These are phyloP conservation scores for Fusarium aywerte DNA, from an alignment of 2,329 filamentous ascomycete species.

Conservation along the genomic window DNA sequence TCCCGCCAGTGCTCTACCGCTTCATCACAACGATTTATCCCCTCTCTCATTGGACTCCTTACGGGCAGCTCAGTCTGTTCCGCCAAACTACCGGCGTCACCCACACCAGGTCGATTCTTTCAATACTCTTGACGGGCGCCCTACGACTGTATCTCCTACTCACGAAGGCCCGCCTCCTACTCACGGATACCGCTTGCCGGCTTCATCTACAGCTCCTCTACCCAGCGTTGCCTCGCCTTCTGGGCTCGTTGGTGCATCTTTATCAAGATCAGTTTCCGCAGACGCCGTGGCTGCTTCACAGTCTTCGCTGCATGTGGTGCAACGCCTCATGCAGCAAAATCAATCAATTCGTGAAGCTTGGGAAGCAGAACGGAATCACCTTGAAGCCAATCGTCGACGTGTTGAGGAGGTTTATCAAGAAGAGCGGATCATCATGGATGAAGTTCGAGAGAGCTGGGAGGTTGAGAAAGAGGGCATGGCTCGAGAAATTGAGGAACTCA, in stretches of 20 bases:
- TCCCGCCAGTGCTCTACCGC: constrained; percentile 41
- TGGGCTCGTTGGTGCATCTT: constrained; percentile 39
- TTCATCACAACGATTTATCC: constrained; percentile 25
- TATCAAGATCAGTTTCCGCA: constrained; percentile 47
- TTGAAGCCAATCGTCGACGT: constrained; percentile 64
- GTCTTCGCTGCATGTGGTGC: constrained; percentile 52
- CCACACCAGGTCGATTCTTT: constrained; percentile 36
- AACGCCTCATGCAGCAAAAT: constrained; percentile 57
- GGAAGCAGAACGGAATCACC: constrained; percentile 64
- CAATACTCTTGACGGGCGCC: constrained; percentile 17
- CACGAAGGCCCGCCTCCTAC: constrained; percentile 28
- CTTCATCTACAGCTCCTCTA: constrained; percentile 39
- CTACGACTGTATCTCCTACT: constrained; percentile 35
- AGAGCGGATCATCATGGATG: constrained; percentile 64
- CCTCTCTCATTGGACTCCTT: constrained; percentile 44
- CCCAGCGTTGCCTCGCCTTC: constrained; percentile 35
- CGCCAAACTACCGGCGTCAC: constrained; percentile 20
- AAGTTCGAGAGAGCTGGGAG: constrained; percentile 60
- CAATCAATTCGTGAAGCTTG: constrained; percentile 59
- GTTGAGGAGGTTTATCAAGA: constrained; percentile 67
- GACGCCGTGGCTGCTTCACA: constrained; percentile 48
- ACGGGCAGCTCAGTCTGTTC: constrained; percentile 39
- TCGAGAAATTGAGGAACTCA: constrained; percentile 55
- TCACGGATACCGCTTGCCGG: constrained; percentile 30
- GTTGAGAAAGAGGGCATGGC: constrained; percentile 57